These are phyloP conservation scores for Kwoniella pini DNA, from an alignment of 768 basidiomycete genomes.

Conservation along the genomic window DNA sequence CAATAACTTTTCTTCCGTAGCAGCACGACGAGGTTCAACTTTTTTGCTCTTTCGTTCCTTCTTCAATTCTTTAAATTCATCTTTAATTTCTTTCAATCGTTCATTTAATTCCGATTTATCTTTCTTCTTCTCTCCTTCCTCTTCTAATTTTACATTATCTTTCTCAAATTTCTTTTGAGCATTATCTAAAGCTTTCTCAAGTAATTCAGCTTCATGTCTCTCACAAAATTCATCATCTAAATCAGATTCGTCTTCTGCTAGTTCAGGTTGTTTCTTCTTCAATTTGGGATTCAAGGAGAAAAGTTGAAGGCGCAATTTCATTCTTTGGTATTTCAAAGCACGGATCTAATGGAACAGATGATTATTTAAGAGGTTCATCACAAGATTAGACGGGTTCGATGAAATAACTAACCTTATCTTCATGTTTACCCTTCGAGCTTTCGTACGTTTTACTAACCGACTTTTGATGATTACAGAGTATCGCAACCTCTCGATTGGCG, in stretches of 20 bases:
- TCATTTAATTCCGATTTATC: slow-evolving; percentile 68
- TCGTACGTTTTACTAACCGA: slow-evolving; percentile 89
- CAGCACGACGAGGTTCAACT: slow-evolving; percentile 47
- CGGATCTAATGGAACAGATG: slow-evolving; percentile 66
- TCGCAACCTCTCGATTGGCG: slow-evolving; percentile 94
- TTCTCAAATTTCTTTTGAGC: slow-evolving; percentile 90
- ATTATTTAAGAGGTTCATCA: neutral
- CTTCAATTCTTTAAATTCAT: slow-evolving; percentile 70
- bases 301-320: slow-evolving; percentile 89
- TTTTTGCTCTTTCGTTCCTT: slow-evolving; percentile 80
- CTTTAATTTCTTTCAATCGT: slow-evolving; percentile 69
- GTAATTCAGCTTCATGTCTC: slow-evolving; percentile 73
- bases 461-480: slow-evolving; percentile 98
- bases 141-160: slow-evolving; percentile 65
- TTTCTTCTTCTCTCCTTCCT: slow-evolving; percentile 65
- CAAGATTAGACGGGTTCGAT: neutral
- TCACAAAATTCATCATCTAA: slow-evolving; percentile 88
- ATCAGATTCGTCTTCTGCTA: slow-evolving; percentile 83
- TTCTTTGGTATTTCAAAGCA: slow-evolving; percentile 89
- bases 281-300: slow-evolving; percentile 74
- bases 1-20: slow-evolving; percentile 72
- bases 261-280: slow-evolving; percentile 74
- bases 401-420: slow-evolving; percentile 68
- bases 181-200: slow-evolving; percentile 82
- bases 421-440: slow-evolving; percentile 91